Evolutionary conservation across 139 green algal genomes (phyloP).

Genomic region (Coelastrella sp.): DNA sequence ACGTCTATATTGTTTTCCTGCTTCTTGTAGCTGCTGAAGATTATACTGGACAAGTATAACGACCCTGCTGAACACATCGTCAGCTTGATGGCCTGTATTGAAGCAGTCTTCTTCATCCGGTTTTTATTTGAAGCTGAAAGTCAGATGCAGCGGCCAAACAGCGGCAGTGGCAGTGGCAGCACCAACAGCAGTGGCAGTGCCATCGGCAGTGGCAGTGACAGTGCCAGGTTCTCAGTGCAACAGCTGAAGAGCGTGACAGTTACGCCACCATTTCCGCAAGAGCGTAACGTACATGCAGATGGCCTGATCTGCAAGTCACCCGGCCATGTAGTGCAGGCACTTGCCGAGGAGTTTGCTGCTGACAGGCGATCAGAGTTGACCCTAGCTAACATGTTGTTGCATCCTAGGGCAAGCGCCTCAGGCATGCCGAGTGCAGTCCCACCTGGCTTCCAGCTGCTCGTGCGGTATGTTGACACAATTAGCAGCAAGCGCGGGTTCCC

Average conservation of each 20-base stretch:
- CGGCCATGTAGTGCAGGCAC: background rate
- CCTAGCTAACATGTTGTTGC: background rate
- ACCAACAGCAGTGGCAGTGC: background rate
- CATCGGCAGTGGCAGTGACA: background rate
- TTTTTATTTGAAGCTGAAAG: background rate
- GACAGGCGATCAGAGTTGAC: background rate
- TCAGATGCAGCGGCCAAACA: background rate
- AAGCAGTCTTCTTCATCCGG: background rate
- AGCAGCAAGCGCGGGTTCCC: background rate
- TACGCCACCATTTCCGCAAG: background rate
- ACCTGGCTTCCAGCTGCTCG: background rate
- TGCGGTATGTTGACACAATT: background rate
- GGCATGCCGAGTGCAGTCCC: background rate
- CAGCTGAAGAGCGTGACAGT: background rate
- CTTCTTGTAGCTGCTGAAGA: background rate
- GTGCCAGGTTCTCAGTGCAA: background rate
- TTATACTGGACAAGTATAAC: background rate
- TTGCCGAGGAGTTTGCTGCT: background rate
- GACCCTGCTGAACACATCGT: background rate
- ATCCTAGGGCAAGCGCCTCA: background rate
- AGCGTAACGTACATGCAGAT: background rate
- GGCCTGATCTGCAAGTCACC: background rate
- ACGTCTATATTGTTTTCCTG: background rate
- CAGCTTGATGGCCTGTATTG: background rate
- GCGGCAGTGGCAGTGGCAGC: background rate